A percentile compares a stretch with the other conserved stretches of the same genome.
phyloP scores from a whole-genome alignment of 106 monocot genomes.

The Agapanthus africanus region DNA sequence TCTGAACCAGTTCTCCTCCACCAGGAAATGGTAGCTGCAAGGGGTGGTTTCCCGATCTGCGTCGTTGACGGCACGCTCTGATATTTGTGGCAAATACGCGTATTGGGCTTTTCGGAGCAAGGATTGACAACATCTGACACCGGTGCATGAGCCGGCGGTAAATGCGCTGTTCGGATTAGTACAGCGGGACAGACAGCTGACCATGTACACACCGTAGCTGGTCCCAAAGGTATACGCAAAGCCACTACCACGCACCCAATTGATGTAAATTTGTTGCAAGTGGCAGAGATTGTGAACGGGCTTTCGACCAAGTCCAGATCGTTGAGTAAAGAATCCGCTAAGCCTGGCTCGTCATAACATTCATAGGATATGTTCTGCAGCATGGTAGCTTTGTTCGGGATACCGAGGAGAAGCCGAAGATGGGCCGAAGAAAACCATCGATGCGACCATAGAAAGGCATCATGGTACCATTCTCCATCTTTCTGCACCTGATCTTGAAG shows the following conservation, averaged over 20 bases:
- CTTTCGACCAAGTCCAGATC: constrained; percentile 7
- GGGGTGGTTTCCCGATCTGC: constrained; percentile 10
- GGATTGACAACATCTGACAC: constrained; percentile 55
- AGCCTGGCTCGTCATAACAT: constrained; percentile 21
- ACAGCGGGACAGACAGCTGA: constrained; percentile 32
- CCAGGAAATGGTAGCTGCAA: constrained; percentile 33
- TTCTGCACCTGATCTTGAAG: constrained; percentile 40
- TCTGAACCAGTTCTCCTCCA: constrained; percentile 14
- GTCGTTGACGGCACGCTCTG: not conserved
- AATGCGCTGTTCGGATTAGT: not conserved
- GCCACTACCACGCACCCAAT: constrained; percentile 53
- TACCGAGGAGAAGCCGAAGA: constrained; percentile 10
- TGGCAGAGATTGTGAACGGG: constrained; percentile 37
- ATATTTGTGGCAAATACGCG: constrained; percentile 7
- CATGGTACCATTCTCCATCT: not conserved
- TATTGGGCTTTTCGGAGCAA: constrained; percentile 21
- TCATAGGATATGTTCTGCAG: not conserved
- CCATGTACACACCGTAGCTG: not conserved
- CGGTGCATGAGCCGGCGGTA: constrained; percentile 33
- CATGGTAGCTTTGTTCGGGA: not conserved
- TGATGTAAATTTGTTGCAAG: constrained; percentile 40
- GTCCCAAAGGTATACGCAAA: constrained; percentile 1
- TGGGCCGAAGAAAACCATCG: constrained; percentile 6
- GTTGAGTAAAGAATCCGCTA: not conserved
- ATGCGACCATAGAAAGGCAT: not conserved